phyloP scores from a whole-genome alignment of 1,284 basidiomycete species.

The Pseudozyma tsukubaensis region DNA sequence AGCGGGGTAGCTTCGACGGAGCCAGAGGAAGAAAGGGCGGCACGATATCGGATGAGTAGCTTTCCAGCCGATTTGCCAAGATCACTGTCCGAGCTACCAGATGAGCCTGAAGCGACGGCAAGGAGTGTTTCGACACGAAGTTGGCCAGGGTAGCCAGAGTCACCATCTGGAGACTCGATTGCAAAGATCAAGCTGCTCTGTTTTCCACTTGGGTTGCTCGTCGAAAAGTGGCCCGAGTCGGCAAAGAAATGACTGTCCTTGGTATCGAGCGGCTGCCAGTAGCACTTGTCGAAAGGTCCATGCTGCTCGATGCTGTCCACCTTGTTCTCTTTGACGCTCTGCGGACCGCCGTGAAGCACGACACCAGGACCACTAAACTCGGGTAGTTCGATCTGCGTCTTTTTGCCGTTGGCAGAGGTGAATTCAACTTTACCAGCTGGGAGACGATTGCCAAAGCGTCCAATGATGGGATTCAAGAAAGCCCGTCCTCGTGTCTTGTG shows the following conservation, averaged over 20 bases:
- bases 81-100: constrained; percentile 9
- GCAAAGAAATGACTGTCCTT: constrained; percentile 37
- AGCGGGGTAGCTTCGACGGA: constrained; percentile 57
- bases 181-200: constrained; percentile 51
- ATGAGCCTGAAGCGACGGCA: constrained; percentile 36
- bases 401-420: constrained; percentile 38
- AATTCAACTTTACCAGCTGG: constrained; percentile 49
- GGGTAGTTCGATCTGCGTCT: constrained; percentile 25
- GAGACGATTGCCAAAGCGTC: constrained; percentile 64
- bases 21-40: constrained; percentile 39
- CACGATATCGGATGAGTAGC: constrained; percentile 59
- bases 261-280: constrained; percentile 50
- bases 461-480: constrained; percentile 64
- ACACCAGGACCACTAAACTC: constrained; percentile 54
- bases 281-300: constrained; percentile 60
- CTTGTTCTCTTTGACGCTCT: constrained; percentile 27
- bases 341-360: constrained; percentile 62
- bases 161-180: constrained; percentile 53
- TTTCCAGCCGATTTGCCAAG: constrained; percentile 47
- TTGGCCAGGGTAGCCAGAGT: constrained; percentile 59
- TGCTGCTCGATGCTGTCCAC: constrained; percentile 37
- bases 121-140: constrained; percentile 58
- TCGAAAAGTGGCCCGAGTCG: constrained; percentile 36
- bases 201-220: constrained; percentile 22
- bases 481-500: constrained; percentile 45